These are phyloP conservation scores for Rhodotorula mucilaginosa DNA, from an alignment of 1,284 basidiomycete species.

Conservation along the genomic window DNA sequence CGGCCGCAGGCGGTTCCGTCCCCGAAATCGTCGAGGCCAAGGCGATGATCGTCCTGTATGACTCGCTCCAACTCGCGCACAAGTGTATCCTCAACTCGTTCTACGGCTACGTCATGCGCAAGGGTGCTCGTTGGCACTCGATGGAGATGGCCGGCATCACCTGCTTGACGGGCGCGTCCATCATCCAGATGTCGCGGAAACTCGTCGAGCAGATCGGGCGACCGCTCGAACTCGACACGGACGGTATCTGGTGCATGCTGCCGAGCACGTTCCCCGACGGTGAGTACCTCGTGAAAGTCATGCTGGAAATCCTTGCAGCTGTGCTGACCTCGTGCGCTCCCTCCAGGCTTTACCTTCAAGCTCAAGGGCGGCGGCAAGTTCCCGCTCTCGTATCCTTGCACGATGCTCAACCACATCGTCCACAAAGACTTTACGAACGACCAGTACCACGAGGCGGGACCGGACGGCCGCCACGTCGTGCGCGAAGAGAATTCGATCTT, in stretches of 20 bases:
- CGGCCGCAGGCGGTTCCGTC: constrained; percentile 67
- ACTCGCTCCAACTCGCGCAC: constrained; percentile 98
- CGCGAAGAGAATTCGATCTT: constrained; percentile 99
- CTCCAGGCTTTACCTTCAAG: constrained; percentile 85
- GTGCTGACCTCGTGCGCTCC: not conserved
- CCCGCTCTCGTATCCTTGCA: constrained; percentile 95
- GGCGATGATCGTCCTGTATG: constrained; percentile 99
- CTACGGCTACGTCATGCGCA: constrained; percentile 99
- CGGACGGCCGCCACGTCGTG: constrained; percentile 70
- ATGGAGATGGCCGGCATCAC: constrained; percentile 99
- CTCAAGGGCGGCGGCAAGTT: constrained; percentile 83
- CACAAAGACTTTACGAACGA: constrained; percentile 95
- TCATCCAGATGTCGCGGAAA: constrained; percentile 99
- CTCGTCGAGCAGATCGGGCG: constrained; percentile 96
- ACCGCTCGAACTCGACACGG: constrained; percentile 95
- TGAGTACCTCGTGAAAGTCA: not conserved
- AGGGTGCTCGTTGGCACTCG: constrained; percentile 98
- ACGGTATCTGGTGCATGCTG: constrained; percentile 99
- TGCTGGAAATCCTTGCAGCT: not conserved
- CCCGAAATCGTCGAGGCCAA: constrained; percentile 93
- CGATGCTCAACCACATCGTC: constrained; percentile 98
- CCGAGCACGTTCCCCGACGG: constrained; percentile 94
- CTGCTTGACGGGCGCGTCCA: constrained; percentile 95
- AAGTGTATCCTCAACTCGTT: constrained; percentile 99
- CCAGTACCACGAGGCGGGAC: constrained; percentile 87